Base-by-base conservation (phyloP, 164 flowering plant genomes). In the Kingdonia uniflora region DNA sequence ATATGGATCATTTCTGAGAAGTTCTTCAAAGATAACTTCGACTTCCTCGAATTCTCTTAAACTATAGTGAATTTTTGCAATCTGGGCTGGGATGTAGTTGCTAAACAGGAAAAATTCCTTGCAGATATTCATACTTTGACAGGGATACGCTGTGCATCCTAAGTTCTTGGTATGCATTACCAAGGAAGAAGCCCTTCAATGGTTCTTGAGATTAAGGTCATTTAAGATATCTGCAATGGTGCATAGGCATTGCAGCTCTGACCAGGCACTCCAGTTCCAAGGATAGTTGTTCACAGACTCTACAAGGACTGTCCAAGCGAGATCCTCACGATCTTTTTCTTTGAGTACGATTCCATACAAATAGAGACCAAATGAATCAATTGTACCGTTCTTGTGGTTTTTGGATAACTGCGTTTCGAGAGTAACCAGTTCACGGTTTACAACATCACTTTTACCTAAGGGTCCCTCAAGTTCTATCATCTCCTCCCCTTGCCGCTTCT, bases 201-300 rank as follows among this genome's bases (percentile, higher is more conserved):
- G n/a, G 99, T 74, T 83, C 64, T 71, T 79, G 58, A 94, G 90
- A 59, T 66, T 76, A 23, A 88, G 90, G 61, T 71, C 71, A 57
- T 78, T 81, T 62, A 94, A 61, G 43, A 70, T 65, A 46, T 85
- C 87, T 19, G 76, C 44, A 19, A 86, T 73, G 16, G 92, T 77
- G 75, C 99, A 94, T 10, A 89, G 65, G 12, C 85, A 77, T 68
- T 82, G 96, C 64, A 94, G 79, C 68, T 87, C 95, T 25, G 80
- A 75, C 99, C 97, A 94, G 17, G 99, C 96, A 71, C 59, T 87
- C 99, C 99, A 94, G 60, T 94, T 94, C 99, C 99, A 94, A 16
- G 99, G 97, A 58, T 89, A 89, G 64, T 61, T 76, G 51, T 89
- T 94, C 56, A 94, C 99, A 43, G 97, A 94, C 54, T 94, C 96